Evolutionary conservation across 2,329 filamentous ascomycete genomes (phyloP).

Genomic region (Penicillium sp.): DNA sequence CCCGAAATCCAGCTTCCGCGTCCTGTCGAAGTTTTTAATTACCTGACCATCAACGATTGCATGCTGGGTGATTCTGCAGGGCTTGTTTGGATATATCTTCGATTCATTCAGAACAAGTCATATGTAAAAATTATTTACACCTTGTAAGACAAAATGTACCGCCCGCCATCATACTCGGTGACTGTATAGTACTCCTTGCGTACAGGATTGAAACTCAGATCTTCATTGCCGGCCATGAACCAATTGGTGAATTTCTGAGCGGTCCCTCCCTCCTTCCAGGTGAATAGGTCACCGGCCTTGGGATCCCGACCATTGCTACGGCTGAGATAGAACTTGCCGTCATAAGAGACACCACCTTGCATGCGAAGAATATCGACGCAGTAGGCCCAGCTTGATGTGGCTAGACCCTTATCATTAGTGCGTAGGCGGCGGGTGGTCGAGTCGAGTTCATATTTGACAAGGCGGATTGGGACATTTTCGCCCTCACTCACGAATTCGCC

Average conservation of each 20-base stretch:
- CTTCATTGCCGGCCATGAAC: conserved; percentile 37
- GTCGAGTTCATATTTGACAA: conserved; percentile 38
- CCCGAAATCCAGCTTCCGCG: too few species aligned
- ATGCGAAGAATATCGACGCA: conserved; percentile 38
- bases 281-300: conserved; percentile 36
- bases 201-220: conserved; percentile 38
- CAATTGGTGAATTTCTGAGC: conserved; percentile 21
- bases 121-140: background rate
- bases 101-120: too few species aligned
- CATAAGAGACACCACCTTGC: conserved; percentile 39
- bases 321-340: conserved; percentile 40
- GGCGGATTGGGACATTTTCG: conserved; percentile 28
- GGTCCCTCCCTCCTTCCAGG: conserved; percentile 34
- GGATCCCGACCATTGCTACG: conserved; percentile 34
- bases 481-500: conserved; percentile 39
- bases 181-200: conserved; percentile 27
- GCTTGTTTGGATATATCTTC: too few species aligned
- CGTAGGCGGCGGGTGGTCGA: conserved; percentile 30
- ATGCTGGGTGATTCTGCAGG: too few species aligned
- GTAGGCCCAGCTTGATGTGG: conserved; percentile 35
- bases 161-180: conserved; percentile 22
- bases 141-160: conserved; percentile 16
- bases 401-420: conserved; percentile 19
- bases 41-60: too few species aligned
- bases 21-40: too few species aligned